phyloP scores from a whole-genome alignment of 345 rosid species.

The Gossypium ekmanianum region DNA sequence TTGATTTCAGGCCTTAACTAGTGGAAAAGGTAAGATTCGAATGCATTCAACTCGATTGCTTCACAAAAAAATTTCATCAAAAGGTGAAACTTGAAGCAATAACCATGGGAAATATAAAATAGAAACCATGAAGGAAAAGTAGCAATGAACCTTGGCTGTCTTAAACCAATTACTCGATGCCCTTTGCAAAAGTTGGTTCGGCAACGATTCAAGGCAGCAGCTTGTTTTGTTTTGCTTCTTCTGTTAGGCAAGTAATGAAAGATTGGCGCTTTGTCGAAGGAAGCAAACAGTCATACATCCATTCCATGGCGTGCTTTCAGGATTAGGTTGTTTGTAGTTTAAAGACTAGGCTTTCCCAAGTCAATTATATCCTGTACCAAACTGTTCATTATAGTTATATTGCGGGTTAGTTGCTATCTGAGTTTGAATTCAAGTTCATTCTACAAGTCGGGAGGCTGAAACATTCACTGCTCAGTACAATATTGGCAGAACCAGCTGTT shows the following conservation, averaged over 20 bases:
- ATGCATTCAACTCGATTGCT: background rate
- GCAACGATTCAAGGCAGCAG: background rate
- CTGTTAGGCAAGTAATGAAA: background rate
- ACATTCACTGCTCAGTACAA: background rate
- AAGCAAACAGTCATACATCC: constrained; percentile 73
- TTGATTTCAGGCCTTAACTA: background rate
- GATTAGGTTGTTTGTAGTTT: constrained; percentile 54
- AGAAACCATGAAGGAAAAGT: background rate
- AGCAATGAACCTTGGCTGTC: background rate
- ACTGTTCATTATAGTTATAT: constrained; percentile 35
- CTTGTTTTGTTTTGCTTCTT: background rate
- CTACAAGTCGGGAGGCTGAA: background rate
- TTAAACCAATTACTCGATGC: background rate
- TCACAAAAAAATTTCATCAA: background rate
- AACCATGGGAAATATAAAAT: background rate
- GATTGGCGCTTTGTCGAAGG: constrained; percentile 51
- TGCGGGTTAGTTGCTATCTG: constrained; percentile 15
- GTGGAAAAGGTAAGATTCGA: background rate
- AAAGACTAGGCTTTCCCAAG: constrained; percentile 64
- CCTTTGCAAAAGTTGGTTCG: background rate
- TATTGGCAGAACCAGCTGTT: too few species aligned
- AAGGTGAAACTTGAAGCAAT: background rate
- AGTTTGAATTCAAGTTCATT: background rate
- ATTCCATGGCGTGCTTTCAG: constrained; percentile 42
- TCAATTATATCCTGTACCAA: constrained; percentile 76